Evolutionary conservation across 2,329 filamentous ascomycete species (phyloP).

Genomic region (Pezicula radicicola): DNA sequence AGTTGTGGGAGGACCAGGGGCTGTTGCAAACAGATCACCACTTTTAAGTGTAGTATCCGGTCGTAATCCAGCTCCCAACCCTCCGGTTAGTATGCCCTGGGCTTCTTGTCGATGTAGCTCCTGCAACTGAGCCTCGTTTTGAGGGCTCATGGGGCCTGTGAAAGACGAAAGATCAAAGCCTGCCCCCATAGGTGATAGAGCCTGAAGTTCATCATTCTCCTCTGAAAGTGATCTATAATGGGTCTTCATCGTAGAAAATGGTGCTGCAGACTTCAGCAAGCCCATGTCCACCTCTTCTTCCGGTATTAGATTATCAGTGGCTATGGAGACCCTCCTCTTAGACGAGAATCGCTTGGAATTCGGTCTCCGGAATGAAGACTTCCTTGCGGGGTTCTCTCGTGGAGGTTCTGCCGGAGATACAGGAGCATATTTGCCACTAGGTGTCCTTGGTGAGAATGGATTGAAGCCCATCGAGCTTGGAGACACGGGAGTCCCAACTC

Average conservation of each 20-base stretch:
- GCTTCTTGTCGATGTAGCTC: constrained; percentile 39
- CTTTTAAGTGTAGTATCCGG: constrained; percentile 45
- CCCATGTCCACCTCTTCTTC: constrained; percentile 26
- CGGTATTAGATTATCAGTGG: constrained; percentile 16
- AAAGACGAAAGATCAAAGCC: constrained; percentile 25
- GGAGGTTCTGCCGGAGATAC: constrained; percentile 9
- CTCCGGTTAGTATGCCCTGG: constrained; percentile 53
- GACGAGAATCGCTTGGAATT: constrained; percentile 11
- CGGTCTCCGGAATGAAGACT: constrained; percentile 7
- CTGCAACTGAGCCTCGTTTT: constrained; percentile 15
- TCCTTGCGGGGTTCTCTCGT: constrained; percentile 8
- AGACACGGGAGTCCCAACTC: constrained; percentile 16
- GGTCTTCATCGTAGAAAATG: constrained; percentile 12
- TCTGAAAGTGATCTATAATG: constrained; percentile 15
- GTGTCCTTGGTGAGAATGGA: constrained; percentile 13
- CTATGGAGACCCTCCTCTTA: constrained; percentile 17
- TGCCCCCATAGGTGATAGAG: constrained; percentile 10
- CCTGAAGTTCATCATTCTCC: constrained; percentile 16
- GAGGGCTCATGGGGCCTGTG: constrained; percentile 15
- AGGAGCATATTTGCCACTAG: constrained; percentile 15
- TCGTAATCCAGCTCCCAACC: constrained; percentile 51
- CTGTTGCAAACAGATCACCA: constrained; percentile 43
- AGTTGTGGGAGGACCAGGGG: constrained; percentile 10
- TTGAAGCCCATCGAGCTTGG: constrained; percentile 11
- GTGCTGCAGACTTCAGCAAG: constrained; percentile 20